phyloP scores from a whole-genome alignment of 306 rosid species.

The Ormosia emarginata region DNA sequence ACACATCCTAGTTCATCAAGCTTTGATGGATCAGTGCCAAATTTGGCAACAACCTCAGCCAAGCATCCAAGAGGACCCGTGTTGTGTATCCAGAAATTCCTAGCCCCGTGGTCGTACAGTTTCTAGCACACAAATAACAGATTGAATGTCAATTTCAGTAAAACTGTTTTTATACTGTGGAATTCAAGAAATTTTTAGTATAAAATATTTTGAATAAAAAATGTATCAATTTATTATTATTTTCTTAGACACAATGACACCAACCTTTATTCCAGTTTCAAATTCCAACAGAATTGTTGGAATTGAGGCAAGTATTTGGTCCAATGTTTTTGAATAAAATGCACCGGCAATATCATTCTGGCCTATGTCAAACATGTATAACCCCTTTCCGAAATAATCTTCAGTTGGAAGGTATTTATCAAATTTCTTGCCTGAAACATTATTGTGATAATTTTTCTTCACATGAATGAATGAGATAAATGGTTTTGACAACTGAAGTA shows the following conservation, averaged over 20 bases:
- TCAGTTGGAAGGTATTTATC: conserved; percentile 50
- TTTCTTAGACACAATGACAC: conserved; percentile 4
- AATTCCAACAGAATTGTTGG: conserved; percentile 56
- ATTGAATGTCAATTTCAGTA: neutral
- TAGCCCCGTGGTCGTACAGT: conserved; percentile 63
- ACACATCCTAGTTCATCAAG: conserved; percentile 74
- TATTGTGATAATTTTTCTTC: neutral
- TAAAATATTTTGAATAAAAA: neutral
- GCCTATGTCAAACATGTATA: conserved; percentile 83
- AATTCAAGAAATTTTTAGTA: neutral
- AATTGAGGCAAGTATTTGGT: conserved; percentile 57
- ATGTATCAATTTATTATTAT: neutral
- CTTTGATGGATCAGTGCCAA: conserved; percentile 63
- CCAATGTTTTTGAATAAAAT: conserved; percentile 64
- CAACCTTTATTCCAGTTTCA: conserved; percentile 68
- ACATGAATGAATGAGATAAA: neutral
- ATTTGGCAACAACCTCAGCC: conserved; percentile 61
- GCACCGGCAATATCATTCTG: conserved; percentile 82
- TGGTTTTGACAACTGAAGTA: neutral
- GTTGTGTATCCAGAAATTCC: conserved; percentile 82
- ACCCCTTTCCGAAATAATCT: conserved; percentile 51
- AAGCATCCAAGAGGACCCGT: conserved; percentile 82
- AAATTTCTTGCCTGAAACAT: conserved; percentile 40
- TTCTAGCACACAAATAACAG: conserved; percentile 34
- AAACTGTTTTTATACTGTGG: neutral